Conservation (phyloP, 306 rosid genomes). For the Quercus ilex region DNA sequence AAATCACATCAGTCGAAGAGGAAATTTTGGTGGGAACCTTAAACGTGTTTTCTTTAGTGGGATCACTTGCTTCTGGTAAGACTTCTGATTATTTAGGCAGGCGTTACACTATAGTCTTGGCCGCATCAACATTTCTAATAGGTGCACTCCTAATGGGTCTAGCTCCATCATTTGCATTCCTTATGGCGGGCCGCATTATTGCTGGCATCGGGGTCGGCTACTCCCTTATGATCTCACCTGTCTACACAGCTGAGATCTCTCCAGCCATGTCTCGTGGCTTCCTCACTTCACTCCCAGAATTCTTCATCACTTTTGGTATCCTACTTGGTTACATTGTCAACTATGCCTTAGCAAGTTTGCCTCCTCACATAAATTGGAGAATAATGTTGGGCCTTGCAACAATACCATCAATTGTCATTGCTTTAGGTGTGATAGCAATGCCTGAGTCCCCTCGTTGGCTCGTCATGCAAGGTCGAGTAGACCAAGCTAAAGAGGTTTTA, state of each 20-base stretch:
- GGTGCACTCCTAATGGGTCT: constrained; percentile 80
- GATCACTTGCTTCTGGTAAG: constrained; percentile 74
- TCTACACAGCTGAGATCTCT: constrained; percentile 74
- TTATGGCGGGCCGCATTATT: constrained; percentile 56
- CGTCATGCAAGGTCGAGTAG: constrained; percentile 48
- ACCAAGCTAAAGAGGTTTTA: constrained; percentile 61
- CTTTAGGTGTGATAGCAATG: constrained; percentile 58
- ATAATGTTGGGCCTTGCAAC: constrained; percentile 76
- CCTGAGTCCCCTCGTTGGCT: constrained; percentile 90
- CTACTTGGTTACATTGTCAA: constrained; percentile 64
- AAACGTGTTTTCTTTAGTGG: constrained; percentile 64
- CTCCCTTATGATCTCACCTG: constrained; percentile 70
- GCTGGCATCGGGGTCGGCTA: constrained; percentile 84
- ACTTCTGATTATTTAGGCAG: constrained; percentile 70
- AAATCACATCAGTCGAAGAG: constrained; percentile 54
- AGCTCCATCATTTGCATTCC: constrained; percentile 61
- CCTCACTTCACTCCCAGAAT: constrained; percentile 78
- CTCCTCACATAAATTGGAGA: constrained; percentile 54
- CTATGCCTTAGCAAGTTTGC: constrained; percentile 50
- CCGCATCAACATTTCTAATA: constrained; percentile 54
- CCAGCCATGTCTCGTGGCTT: constrained; percentile 68
- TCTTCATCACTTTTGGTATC: constrained; percentile 68
- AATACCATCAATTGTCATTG: constrained; percentile 47
- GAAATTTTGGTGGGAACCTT: constrained; percentile 71
- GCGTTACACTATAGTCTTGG: constrained; percentile 64